These are phyloP conservation scores for Heritiera littoralis DNA, from an alignment of 345 rosid genomes.

Conservation along the genomic window DNA sequence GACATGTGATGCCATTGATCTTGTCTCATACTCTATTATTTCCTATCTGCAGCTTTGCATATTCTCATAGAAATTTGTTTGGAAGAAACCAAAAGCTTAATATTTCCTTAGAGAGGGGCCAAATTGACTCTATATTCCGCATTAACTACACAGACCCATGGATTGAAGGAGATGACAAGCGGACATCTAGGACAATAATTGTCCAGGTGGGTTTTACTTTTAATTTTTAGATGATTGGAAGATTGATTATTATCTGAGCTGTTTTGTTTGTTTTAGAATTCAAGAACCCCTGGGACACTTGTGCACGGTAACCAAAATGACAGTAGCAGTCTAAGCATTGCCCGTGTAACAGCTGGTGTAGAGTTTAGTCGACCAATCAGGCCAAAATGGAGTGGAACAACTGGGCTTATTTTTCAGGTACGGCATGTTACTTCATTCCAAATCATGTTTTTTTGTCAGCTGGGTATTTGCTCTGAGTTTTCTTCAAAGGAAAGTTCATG, in stretches of 20 bases:
- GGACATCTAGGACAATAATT: conserved; percentile 86
- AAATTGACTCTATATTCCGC: conserved; percentile 88
- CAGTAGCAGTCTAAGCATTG: conserved; percentile 70
- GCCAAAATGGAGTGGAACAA: conserved; percentile 96
- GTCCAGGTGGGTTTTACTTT: conserved; percentile 61
- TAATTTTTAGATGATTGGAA: conserved; percentile 5
- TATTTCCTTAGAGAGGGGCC: conserved; percentile 87
- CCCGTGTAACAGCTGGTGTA: conserved; percentile 73
- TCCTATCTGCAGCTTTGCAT: conserved; percentile 79
- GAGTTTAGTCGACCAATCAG: conserved; percentile 91
- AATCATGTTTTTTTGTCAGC: neutral
- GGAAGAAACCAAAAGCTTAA: conserved; percentile 94
- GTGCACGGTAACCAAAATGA: conserved; percentile 87
- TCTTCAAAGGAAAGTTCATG: conserved; percentile 9
- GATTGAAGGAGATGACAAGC: conserved; percentile 95
- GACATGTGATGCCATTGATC: neutral
- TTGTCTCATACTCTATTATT: neutral
- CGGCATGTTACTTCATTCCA: neutral
- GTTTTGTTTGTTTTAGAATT: conserved; percentile 56
- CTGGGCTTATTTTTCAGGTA: conserved; percentile 89
- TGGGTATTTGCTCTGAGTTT: neutral
- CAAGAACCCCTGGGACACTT: conserved; percentile 91
- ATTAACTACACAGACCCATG: conserved; percentile 97
- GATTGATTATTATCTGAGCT: conserved; percentile 25
- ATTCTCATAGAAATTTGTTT: conserved; percentile 88